phyloP scores from a whole-genome alignment of 75 land plant genomes.

The Cryptomeria japonica region DNA sequence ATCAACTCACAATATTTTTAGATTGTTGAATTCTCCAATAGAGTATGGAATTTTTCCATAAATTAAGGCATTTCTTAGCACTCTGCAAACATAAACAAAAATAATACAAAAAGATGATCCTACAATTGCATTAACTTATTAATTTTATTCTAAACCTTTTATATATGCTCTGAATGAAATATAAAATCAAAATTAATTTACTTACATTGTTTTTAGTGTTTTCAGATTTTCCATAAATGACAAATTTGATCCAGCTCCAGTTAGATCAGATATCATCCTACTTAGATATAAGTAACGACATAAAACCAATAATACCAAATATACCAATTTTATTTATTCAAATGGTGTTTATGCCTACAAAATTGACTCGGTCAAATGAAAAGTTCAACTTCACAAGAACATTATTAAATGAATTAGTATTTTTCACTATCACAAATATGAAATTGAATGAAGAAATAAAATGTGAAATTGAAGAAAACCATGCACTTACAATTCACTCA shows the following conservation, averaged over 20 bases:
- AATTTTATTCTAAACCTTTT: neutral
- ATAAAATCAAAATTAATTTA: neutral
- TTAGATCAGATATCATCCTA: slow-evolving; percentile 59
- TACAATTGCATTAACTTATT: neutral
- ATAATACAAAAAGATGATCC: neutral
- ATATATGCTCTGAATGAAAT: too few relatives aligned
- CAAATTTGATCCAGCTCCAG: slow-evolving; percentile 19
- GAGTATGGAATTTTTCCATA: neutral
- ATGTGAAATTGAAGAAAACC: neutral
- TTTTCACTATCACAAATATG: neutral
- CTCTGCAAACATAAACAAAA: neutral
- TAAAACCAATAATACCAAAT: neutral
- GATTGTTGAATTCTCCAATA: neutral
- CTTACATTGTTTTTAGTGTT: slow-evolving; percentile 28
- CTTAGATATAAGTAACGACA: neutral
- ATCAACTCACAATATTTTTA: neutral
- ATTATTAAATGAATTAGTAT: neutral
- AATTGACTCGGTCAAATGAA: too few relatives aligned
- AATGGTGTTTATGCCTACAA: too few relatives aligned
- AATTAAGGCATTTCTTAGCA: slow-evolving; percentile 1
- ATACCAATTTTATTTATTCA: neutral
- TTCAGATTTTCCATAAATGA: slow-evolving; percentile 25
- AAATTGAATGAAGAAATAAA: neutral
- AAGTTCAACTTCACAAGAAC: neutral
- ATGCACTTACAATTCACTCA: slow-evolving; percentile 37